A percentile compares a stretch with the other conserved stretches of the same genome.
Evolutionary conservation across 306 rosid species (phyloP).

Genomic region (Geum urbanum): DNA sequence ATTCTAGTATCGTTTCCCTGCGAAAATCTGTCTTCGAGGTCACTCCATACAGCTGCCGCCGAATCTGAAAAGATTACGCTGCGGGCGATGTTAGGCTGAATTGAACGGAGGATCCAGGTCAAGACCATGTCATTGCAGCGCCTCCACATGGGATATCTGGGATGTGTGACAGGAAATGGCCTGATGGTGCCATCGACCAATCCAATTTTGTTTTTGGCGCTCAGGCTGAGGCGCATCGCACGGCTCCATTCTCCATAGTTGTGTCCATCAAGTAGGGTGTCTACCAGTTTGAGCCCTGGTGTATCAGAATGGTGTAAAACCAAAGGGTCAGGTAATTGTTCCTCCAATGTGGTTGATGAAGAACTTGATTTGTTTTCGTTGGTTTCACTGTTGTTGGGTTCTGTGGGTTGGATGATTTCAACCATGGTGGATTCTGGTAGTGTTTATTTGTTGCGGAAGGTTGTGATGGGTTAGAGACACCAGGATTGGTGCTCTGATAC

Average conservation of each 20-base stretch:
- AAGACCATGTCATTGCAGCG: neutral
- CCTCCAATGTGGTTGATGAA: neutral
- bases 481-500: constrained; percentile 3
- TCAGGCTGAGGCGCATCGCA: neutral
- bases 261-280: neutral
- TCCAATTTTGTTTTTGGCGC: neutral
- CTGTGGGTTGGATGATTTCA: neutral
- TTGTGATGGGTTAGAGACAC: neutral
- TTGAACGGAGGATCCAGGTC: neutral
- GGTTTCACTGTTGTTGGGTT: neutral
- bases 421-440: neutral
- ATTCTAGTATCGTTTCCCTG: neutral
- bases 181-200: neutral
- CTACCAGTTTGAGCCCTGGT: neutral
- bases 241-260: neutral
- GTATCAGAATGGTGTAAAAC: neutral
- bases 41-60: neutral
- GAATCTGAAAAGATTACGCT: neutral
- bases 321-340: neutral
- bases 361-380: neutral
- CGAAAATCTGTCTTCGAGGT: neutral
- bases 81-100: neutral
- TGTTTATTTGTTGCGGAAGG: neutral
- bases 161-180: neutral
- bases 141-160: neutral